Base-by-base conservation (phyloP, 2,329 filamentous ascomycete genomes). In the Acrodontium crateriforme region DNA sequence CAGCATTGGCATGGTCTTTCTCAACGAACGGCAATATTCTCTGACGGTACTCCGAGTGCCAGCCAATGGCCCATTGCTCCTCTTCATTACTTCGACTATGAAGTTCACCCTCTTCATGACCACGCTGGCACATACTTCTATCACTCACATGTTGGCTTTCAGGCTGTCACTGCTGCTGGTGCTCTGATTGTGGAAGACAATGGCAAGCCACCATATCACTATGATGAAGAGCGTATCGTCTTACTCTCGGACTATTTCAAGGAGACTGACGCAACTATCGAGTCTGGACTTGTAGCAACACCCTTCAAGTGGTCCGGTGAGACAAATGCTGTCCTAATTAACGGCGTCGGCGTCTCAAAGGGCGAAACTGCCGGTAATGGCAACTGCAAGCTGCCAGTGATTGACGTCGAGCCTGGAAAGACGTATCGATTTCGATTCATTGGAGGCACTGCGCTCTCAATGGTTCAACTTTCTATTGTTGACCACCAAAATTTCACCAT, bases 1-100 rank as follows among this genome's bases (percentile, higher is more conserved):
- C n/a, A 75, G 67, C 74, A 78, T 44, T 78, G 74, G 74, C 74
- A 78, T 50, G 74, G 74, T 9, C 56, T 79, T 6, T 65, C 62
- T 10, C 67, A 71, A 45, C 55, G 63, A 17, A 59, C 65, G 17
- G 67, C 71, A 1, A 70, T 71, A 0, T 78, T 75, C 49, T 69
- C 71, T 1, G 74, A 78, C 38, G 74, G 74, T 3, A 62, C 69
- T 0, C 69, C 72, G 1, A 49, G 59, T 16, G 71, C 67, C 2
- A 63, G 63, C 11, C 73, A 78, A 39, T 79, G 73, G 74, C 71
- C 74, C 0, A 76, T 78, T 19, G 63, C 69, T 0, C 61, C 71
- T 0, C 50, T 56, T 1, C 60, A 69, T 33, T 78, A 68, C 51
- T 78, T 78, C 47, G 74, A 78, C 52, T 78, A 78, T 43, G 71